These are phyloP conservation scores for Sporormia fimetaria DNA, from an alignment of 495 filamentous ascomycete species.

Conservation along the genomic window DNA sequence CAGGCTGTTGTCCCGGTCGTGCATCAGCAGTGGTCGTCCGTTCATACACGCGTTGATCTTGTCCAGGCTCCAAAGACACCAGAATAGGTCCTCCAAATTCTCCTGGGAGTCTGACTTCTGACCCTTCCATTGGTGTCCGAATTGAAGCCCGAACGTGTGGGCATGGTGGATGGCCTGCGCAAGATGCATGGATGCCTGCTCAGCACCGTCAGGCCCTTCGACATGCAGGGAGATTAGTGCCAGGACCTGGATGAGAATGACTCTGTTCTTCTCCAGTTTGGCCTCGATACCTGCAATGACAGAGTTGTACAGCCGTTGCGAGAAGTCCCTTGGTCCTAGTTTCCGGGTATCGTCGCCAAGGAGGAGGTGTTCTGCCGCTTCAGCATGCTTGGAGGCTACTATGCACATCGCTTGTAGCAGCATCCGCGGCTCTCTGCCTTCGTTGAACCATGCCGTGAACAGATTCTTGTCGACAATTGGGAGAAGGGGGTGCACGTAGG, in stretches of 20 bases:
- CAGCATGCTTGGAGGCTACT: constrained; percentile 29
- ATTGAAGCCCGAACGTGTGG: constrained; percentile 55
- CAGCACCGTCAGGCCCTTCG: constrained; percentile 35
- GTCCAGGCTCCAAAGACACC: constrained; percentile 58
- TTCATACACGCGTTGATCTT: constrained; percentile 52
- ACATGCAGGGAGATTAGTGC: constrained; percentile 39
- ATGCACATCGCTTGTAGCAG: constrained; percentile 32
- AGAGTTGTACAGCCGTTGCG: constrained; percentile 26
- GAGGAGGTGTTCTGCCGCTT: constrained; percentile 24
- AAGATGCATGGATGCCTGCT: constrained; percentile 35
- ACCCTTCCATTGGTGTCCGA: constrained; percentile 35
- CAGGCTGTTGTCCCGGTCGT: constrained; percentile 51
- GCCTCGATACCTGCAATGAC: constrained; percentile 27
- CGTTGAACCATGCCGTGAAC: constrained; percentile 21
- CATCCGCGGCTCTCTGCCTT: constrained; percentile 20
- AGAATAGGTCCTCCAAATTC: constrained; percentile 46
- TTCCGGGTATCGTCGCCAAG: constrained; percentile 17
- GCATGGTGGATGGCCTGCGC: constrained; percentile 43
- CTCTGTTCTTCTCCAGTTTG: constrained; percentile 27
- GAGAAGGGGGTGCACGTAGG: constrained; percentile 30
- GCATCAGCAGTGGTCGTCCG: constrained; percentile 52
- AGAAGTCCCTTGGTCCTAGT: constrained; percentile 30
- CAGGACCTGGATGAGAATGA: constrained; percentile 32
- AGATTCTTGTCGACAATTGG: constrained; percentile 28
- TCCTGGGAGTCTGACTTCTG: constrained; percentile 26